Conservation (phyloP, 2,329 filamentous ascomycete species). For the Exophiala viscosa region DNA sequence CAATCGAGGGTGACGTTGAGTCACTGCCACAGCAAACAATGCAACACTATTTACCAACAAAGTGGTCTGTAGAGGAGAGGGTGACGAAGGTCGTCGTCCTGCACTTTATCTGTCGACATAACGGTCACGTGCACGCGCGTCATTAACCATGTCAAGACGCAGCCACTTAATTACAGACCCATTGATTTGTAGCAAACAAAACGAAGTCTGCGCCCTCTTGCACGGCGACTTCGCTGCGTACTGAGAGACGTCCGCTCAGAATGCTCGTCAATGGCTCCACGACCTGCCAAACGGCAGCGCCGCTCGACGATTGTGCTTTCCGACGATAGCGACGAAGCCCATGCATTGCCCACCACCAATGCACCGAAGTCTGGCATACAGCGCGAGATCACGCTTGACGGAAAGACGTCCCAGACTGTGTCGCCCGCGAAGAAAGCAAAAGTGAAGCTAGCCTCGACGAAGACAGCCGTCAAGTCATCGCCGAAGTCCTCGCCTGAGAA, state of each 20-base stretch:
- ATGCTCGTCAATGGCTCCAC: slow-evolving; percentile 26
- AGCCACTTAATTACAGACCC: no score
- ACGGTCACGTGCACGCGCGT: slow-evolving; percentile 3
- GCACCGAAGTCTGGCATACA: slow-evolving; percentile 7
- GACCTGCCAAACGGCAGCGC: slow-evolving; percentile 30
- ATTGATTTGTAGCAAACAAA: no score
- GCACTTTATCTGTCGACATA: no score
- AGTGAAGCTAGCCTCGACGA: slow-evolving; percentile 4
- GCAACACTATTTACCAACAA: not conserved
- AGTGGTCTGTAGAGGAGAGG: no score
- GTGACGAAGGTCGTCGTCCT: not conserved
- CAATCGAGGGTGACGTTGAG: slow-evolving; percentile 18
- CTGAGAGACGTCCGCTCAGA: not conserved
- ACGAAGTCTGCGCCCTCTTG: not conserved
- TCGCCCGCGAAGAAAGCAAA: slow-evolving; percentile 15
- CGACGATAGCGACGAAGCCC: slow-evolving; percentile 22
- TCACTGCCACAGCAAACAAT: not conserved
- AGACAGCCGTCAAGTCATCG: slow-evolving; percentile 15
- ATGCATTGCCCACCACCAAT: slow-evolving; percentile 7
- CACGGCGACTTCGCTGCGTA: no score
- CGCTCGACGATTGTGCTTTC: slow-evolving; percentile 25
- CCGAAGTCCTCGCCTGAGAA: slow-evolving; percentile 36
- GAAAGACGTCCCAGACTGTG: slow-evolving; percentile 16
- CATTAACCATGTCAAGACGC: not conserved
- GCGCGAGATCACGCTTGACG: slow-evolving; percentile 23